phyloP scores from a whole-genome alignment of 495 filamentous ascomycete species.

The Penicillium verhagenii region DNA sequence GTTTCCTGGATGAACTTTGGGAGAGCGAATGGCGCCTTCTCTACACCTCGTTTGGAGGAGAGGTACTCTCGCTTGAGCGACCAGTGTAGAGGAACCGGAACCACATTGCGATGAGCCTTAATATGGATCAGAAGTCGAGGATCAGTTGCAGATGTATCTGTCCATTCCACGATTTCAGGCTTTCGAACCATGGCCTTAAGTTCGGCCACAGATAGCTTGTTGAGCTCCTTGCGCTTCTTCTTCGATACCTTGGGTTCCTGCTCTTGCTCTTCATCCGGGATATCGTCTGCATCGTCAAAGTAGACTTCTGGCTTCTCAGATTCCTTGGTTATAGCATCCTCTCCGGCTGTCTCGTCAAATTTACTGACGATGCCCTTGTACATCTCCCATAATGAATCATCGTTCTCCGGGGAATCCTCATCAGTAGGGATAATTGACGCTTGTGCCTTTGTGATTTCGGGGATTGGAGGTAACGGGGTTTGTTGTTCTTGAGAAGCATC shows the following conservation, averaged over 20 bases:
- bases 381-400: constrained; percentile 77
- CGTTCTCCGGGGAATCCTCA: constrained; percentile 49
- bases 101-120: constrained; percentile 92
- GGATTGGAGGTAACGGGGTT: constrained; percentile 1
- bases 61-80: constrained; percentile 94
- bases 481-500: background rate
- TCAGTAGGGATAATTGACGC: constrained; percentile 23
- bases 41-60: constrained; percentile 91
- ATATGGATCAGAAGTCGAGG: constrained; percentile 88
- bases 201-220: constrained; percentile 91
- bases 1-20: constrained; percentile 98
- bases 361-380: constrained; percentile 78
- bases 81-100: constrained; percentile 93
- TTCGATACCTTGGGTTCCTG: constrained; percentile 74
- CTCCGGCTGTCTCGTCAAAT: constrained; percentile 61
- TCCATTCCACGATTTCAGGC: constrained; percentile 96
- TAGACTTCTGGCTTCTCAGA: constrained; percentile 84
- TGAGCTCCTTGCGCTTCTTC: constrained; percentile 86
- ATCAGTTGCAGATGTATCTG: constrained; percentile 89
- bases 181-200: constrained; percentile 88
- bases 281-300: constrained; percentile 83
- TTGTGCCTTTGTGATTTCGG: constrained; percentile 24
- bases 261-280: constrained; percentile 79
- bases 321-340: constrained; percentile 61
- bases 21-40: constrained; percentile 88